A percentile compares a stretch with the other conserved stretches of the same genome.
These are phyloP conservation scores for Tolypocladium album DNA, from an alignment of 2,329 filamentous ascomycete species.

Conservation along the genomic window DNA sequence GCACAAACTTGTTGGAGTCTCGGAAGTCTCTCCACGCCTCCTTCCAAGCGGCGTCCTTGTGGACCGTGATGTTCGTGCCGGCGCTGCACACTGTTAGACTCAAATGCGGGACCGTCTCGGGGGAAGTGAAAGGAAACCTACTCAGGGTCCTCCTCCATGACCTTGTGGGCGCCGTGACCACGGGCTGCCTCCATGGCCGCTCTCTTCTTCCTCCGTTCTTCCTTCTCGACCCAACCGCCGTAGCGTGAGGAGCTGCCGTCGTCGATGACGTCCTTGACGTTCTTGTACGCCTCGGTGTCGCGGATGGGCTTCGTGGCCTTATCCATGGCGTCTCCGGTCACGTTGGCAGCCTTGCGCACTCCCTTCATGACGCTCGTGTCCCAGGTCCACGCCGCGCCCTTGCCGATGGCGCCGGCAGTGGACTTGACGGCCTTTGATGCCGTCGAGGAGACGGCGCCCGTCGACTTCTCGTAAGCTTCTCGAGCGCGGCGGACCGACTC, in stretches of 20 bases:
- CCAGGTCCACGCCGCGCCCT: conserved; percentile 94
- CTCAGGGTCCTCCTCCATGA: conserved; percentile 77
- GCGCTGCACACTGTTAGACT: conserved; percentile 44
- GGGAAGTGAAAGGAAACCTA: conserved; percentile 36
- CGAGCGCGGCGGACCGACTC: conserved; percentile 79
- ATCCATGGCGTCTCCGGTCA: conserved; percentile 78
- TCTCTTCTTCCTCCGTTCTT: conserved; percentile 74
- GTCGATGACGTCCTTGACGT: conserved; percentile 91
- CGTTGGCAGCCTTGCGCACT: conserved; percentile 73
- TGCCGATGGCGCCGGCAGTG: conserved; percentile 78
- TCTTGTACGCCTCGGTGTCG: conserved; percentile 89
- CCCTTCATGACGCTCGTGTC: conserved; percentile 90
- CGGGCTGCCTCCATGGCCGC: conserved; percentile 60
- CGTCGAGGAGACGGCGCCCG: conserved; percentile 68
- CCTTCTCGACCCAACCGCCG: conserved; percentile 93
- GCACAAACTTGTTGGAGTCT: conserved; percentile 79
- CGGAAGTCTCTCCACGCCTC: conserved; percentile 97
- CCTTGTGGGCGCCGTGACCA: conserved; percentile 37
- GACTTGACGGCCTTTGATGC: conserved; percentile 73
- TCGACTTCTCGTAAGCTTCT: conserved; percentile 78
- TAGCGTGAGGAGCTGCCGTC: conserved; percentile 94
- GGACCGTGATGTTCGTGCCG: conserved; percentile 85
- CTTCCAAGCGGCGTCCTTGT: conserved; percentile 97
- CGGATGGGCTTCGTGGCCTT: conserved; percentile 91
- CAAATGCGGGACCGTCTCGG: too few species aligned